Percentiles rank a stretch among this genome's conserved stretches.
phyloP scores from a whole-genome alignment of 805 yeast species.

The Candida gorgasii region DNA sequence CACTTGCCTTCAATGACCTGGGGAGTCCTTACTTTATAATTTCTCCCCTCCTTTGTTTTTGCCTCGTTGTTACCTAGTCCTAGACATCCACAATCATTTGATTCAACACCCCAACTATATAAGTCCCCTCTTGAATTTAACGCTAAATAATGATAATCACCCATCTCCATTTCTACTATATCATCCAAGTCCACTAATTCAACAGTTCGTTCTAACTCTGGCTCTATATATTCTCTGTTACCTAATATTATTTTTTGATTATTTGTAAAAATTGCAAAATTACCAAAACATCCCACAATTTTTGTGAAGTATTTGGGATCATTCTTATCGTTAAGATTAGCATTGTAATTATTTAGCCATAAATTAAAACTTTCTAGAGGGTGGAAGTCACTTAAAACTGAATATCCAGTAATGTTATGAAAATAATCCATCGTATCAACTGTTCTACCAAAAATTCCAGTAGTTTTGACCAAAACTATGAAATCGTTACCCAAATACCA shows the following conservation, averaged over 20 bases:
- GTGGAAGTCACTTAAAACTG: conserved; percentile 12
- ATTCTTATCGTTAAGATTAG: conserved; percentile 21
- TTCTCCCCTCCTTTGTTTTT: conserved; percentile 15
- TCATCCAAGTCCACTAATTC: conserved; percentile 22
- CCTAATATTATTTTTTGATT: conserved; percentile 48
- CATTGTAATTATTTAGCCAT: conserved; percentile 26
- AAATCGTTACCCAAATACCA: conserved; percentile 55
- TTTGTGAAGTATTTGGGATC: conserved; percentile 36
- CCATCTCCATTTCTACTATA: conserved; percentile 60
- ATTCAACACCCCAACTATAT: conserved; percentile 69
- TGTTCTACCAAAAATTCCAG: conserved; percentile 11
- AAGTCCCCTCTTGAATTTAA: conserved; percentile 58
- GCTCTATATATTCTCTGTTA: conserved; percentile 5
- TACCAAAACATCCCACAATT: conserved; percentile 54
- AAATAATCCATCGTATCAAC: conserved; percentile 14
- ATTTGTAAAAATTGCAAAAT: conserved; percentile 57
- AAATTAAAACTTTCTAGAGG: conserved; percentile 21
- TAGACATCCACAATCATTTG: conserved; percentile 64
- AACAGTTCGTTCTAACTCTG: conserved; percentile 34
- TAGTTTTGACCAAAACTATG: conserved; percentile 48
- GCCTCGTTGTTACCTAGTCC: conserved; percentile 48
- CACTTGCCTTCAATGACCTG: conserved; percentile 38
- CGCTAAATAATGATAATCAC: conserved; percentile 72
- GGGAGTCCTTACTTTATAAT: conserved; percentile 20
- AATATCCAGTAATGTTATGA: conserved; percentile 18